Evolutionary conservation across 306 rosid genomes (phyloP), one percentile per base, ranked within the genome.

Genomic region (Vigna reflexopilosa): DNA sequence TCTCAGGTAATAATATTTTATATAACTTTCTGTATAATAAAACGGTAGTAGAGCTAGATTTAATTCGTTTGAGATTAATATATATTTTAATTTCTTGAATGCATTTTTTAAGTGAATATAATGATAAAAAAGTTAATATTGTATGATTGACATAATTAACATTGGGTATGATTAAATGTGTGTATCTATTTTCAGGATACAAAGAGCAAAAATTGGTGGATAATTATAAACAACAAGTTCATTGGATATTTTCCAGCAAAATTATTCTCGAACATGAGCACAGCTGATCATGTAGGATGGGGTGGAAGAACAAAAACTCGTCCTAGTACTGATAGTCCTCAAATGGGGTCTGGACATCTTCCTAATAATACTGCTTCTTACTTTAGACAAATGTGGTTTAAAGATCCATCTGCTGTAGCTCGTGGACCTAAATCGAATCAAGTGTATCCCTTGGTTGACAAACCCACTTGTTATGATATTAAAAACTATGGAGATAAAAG

Each of bases 201-300:
- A 50, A 0, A 0, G 0, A 63, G 58, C 1, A 16, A 38, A 32
- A 48, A 80, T 12, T 80, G 73, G 78, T 63, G 79, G 79, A 15
- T 80, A 10, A n/a, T 0, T 2, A 0, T 51, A 8, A 7, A 0
- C 1, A 1, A 28, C 2, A 16, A 0, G 5, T 0, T 0, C 1
- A 0, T 80, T 52, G 83, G 83, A 51, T 80, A 80, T 63, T 72
- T 62, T 51, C 78, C 79, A 0, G 50, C 59, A 28, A 7, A 1
- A 1, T 65, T 80, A 8, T 72, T 80, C 44, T 5, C 74, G 0
- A 45, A 73, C 20, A 0, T 80, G 52, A 0, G 0, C 6, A 0
- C 16, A 7, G 62, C 68, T 0, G 2, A 40, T 24, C 1, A 7
- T 12, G 68, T 72, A 3, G 83, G 83, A 12, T 72, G 67, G 67